Conservation (phyloP, 176 grass and related monocot genomes). For the Oryza coarctata region DNA sequence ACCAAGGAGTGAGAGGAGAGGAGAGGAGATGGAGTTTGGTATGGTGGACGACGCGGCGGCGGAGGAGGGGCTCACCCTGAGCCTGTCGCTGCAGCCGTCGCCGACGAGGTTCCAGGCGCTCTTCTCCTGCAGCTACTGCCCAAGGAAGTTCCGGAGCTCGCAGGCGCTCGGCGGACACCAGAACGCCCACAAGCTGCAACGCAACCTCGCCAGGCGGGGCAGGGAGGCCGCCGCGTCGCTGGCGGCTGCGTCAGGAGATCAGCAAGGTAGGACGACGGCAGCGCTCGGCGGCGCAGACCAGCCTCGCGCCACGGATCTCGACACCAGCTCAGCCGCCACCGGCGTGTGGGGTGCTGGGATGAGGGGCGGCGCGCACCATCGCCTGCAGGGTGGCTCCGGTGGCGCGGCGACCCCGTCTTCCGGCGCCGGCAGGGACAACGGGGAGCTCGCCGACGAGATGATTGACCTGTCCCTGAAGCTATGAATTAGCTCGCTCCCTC, state of each 20-base stretch:
- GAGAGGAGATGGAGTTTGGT: background rate
- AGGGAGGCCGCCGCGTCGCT: constrained; percentile 29
- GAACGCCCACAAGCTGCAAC: constrained; percentile 71
- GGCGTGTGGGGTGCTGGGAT: constrained; percentile 20
- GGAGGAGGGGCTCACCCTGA: constrained; percentile 49
- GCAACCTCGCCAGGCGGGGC: constrained; percentile 57
- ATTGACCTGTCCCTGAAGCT: constrained; percentile 68
- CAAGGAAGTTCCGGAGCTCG: constrained; percentile 65
- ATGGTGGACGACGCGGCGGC: background rate
- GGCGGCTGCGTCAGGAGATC: background rate
- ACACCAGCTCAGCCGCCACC: too few species aligned
- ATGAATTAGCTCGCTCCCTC: constrained; percentile 19
- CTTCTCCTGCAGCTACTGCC: constrained; percentile 73
- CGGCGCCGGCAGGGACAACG: background rate
- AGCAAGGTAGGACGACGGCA: background rate
- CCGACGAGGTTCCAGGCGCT: constrained; percentile 50
- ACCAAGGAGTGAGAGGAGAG: too few species aligned
- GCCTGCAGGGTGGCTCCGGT: background rate
- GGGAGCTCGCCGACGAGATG: constrained; percentile 38
- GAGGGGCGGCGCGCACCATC: background rate
- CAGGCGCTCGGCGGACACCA: constrained; percentile 73
- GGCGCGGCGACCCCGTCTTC: background rate
- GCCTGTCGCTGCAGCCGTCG: constrained; percentile 59
- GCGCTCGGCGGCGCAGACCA: background rate
- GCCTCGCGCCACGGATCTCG: background rate